Evolutionary conservation across 140 eudicot genomes (phyloP), one percentile per base, ranked within the genome.

Genomic region (Stevia rebaudiana): DNA sequence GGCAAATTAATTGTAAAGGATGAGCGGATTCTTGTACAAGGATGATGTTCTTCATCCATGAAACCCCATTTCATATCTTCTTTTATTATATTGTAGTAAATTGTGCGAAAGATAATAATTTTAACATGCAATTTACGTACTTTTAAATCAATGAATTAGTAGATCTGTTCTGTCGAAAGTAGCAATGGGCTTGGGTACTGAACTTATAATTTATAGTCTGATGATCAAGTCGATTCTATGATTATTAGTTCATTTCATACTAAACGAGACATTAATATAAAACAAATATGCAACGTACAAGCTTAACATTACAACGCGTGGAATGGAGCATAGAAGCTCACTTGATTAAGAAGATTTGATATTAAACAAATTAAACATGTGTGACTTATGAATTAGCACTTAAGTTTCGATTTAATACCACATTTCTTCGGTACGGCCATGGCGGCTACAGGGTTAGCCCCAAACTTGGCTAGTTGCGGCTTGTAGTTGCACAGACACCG

Each of bases 381-480:
- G 33, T 28, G 33, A 28, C 33, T 28, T 28, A 4, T 11, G 37
- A 17, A 0, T 28, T 69, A 40, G 65, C 87, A 76, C 30, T 15
- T 72, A 2, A 36, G 70, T 17, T 70, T 77, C 24, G 56, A 43
- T 30, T 72, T 76, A 8, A 75, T 56, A 33, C 79, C 80, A 52
- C 95, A 87, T 24, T 72, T 79, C 56, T 74, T 70, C 7, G 95
- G 95, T 58, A 87, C 6, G 0, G 73, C 81, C 87, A 86, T 70
- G 46, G 95, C 95, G 0, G 74, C 78, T 0, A 40, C 59, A 1
- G 91, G 88, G 61, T 81, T 74, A 3, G 78, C 80, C 2, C 95
- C 95, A 2, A 46, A 76, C 52, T 68, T 69, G 13, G 43, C 24
- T 6, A 86, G 74, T 21, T 86, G 42, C 5, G 80, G 57, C 68